Base-by-base conservation (phyloP, 331 rosid species). In the Spiraea crenata region DNA sequence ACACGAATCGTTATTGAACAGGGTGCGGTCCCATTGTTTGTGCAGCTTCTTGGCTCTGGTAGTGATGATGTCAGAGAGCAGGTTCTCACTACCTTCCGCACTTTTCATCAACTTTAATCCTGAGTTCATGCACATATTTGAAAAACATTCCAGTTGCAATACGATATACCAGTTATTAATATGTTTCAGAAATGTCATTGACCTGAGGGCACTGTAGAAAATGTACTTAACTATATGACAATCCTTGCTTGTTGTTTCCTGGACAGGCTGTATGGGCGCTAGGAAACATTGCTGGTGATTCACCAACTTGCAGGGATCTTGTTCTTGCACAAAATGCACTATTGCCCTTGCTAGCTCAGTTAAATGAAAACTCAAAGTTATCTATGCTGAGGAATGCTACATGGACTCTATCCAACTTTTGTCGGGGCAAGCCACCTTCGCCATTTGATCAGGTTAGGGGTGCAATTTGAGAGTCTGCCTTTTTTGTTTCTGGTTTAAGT, bases 261-360 rank as follows among this genome's bases (percentile, higher is more conserved):
- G 74, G 76, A 66, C 81, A 88, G 89, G 95, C 91, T 12, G 89
- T 88, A 14, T 86, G 91, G 95, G 91, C 87, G 50, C 81, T 91
- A 39, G 89, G 90, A 74, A 86, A 83, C 55, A 82, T 91, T 70
- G 90, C 91, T 66, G 91, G 89, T 51, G 95, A 86, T 67, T 88
- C 95, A 47, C 90, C 88, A 7, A 70, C 50, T 35, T 74, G 89
- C 51, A 84, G 90, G 63, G 90, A 85, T 79, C 81, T 81, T 76
- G 87, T 91, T 77, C 85, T 88, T 57, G 20, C 65, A 63, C 77
- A 83, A 20, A 86, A 85, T 67, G 90, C 89, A 3, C 86, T 88
- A 9, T 5, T 72, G 62, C 89, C 91, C 9, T 60, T 86, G 71
- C 63, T 88, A 39, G 61, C 83, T 57, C 89, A 80, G n/a, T 68